These are phyloP conservation scores for Colletotrichum tropicale DNA, from an alignment of 2,329 filamentous ascomycete genomes.

Conservation along the genomic window DNA sequence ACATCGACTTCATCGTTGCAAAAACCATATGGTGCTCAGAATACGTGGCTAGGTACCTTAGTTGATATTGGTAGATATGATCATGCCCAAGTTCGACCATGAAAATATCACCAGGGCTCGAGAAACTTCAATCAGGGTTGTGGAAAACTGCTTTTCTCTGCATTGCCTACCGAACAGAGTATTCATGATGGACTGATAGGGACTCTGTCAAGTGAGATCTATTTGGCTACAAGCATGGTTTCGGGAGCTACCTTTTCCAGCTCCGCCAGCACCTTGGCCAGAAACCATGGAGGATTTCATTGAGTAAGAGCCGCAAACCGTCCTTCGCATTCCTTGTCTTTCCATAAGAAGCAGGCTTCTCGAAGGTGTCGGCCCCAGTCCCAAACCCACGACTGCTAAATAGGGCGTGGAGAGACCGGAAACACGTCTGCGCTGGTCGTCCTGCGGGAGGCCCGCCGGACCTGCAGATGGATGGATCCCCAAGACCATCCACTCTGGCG, in stretches of 20 bases:
- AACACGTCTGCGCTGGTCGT: neutral
- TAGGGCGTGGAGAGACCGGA: neutral
- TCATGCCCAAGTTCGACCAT: neutral
- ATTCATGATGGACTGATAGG: neutral
- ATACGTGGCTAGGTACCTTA: too few relatives aligned
- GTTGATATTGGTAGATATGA: neutral
- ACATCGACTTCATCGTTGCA: neutral
- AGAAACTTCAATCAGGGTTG: neutral
- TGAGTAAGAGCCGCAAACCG: neutral
- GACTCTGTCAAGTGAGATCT: neutral
- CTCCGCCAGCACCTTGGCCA: neutral
- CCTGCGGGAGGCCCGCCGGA: slow-evolving; percentile 16
- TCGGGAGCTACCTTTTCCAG: neutral
- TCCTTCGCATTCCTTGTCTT: neutral
- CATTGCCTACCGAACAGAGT: neutral
- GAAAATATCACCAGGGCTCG: neutral
- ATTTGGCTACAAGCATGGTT: neutral
- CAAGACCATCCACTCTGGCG: neutral
- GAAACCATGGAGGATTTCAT: neutral
- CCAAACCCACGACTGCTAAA: neutral
- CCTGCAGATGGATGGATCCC: slow-evolving; percentile 14
- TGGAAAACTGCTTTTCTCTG: neutral
- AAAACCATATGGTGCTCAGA: neutral
- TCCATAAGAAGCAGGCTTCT: slow-evolving; percentile 13
- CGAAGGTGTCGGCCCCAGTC: neutral